Percentiles rank a stretch among this genome's conserved stretches.
Conservation (phyloP, 2,329 filamentous ascomycete species). For the Phaeophleospora eucalypticola region DNA sequence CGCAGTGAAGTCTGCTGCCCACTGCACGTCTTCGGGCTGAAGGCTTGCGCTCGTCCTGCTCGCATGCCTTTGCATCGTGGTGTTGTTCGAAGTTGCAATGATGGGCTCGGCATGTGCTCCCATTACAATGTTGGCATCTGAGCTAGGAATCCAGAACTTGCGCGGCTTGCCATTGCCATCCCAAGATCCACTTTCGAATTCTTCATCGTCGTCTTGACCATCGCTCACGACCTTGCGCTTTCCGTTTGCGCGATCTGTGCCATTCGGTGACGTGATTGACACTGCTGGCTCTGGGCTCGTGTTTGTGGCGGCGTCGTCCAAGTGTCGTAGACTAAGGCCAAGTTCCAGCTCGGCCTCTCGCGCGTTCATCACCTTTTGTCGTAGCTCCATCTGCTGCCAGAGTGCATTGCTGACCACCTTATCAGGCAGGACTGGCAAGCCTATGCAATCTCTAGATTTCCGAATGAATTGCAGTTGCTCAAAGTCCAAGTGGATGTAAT, state of each 20-base stretch:
- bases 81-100: conserved; percentile 42
- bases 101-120: conserved; percentile 52
- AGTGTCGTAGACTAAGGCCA: conserved; percentile 45
- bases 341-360: conserved; percentile 50
- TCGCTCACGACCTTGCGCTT: conserved; percentile 38
- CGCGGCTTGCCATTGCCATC: conserved; percentile 51
- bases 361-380: conserved; percentile 53
- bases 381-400: conserved; percentile 55
- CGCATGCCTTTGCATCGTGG: conserved; percentile 42
- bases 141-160: conserved; percentile 56
- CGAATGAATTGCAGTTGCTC: conserved; percentile 56
- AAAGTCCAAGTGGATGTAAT: conserved; percentile 57
- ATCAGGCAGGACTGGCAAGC: conserved; percentile 53
- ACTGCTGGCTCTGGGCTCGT: conserved; percentile 25
- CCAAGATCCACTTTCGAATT: conserved; percentile 49
- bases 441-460: conserved; percentile 49
- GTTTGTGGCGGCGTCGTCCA: conserved; percentile 27
- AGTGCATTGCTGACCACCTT: conserved; percentile 53
- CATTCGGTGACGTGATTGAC: conserved; percentile 25
- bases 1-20: conserved; percentile 53
- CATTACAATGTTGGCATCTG: conserved; percentile 53
- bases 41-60: conserved; percentile 49
- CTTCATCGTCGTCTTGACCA: conserved; percentile 10
- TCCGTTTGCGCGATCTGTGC: conserved; percentile 36
- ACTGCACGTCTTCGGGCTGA: conserved; percentile 53